A percentile compares a stretch with the other conserved stretches of the same genome.
Evolutionary conservation across 169 alveolate genomes (phyloP).

Genomic region (Plasmodium coatneyi): DNA sequence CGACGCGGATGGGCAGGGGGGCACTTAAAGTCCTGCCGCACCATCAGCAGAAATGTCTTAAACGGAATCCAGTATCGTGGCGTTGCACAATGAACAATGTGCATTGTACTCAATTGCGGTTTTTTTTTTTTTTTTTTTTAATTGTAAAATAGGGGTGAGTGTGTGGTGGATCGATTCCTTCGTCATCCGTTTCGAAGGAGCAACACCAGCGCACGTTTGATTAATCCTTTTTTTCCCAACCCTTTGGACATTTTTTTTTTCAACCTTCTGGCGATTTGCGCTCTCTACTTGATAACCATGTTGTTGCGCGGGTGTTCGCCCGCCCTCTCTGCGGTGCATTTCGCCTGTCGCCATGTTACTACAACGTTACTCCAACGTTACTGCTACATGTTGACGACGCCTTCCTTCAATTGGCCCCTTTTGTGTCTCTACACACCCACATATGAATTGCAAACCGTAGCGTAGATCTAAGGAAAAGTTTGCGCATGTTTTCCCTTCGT

Average conservation of each 20-base stretch:
- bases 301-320: not conserved
- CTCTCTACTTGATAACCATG: not conserved
- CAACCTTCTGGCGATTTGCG: not conserved
- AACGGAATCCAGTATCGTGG: not conserved
- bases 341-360: not conserved
- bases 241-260: not conserved
- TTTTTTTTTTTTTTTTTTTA: not conserved
- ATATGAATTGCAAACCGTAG: not conserved
- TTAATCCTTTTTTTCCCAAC: not conserved
- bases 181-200: not conserved
- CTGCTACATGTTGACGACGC: not conserved
- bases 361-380: too few species aligned
- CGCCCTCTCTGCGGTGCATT: not conserved
- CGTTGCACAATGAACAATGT: not conserved
- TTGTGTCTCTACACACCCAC: not conserved
- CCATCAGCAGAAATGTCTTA: not conserved
- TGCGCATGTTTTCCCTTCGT: not conserved
- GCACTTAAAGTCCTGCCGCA: not conserved
- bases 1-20: conserved; percentile 6
- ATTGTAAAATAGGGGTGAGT: not conserved
- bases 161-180: not conserved
- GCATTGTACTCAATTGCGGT: not conserved
- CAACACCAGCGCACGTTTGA: not conserved
- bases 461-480: not conserved
- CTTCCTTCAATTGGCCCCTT: not conserved